Conservation (phyloP, 345 rosid genomes). For the Draba incana region DNA sequence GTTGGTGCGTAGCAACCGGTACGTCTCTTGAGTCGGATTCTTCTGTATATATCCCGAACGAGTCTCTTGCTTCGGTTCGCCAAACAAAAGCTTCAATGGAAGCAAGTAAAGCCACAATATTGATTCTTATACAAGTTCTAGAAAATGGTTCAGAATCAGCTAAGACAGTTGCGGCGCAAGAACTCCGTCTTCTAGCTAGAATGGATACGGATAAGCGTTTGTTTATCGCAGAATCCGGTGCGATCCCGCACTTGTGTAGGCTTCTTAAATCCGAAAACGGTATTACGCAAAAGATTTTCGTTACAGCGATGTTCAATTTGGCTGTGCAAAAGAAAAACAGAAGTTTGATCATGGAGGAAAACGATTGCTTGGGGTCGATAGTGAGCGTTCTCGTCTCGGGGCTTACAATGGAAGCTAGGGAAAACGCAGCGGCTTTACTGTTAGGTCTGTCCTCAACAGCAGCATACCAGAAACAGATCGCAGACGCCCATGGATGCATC, state of each 20-base stretch:
- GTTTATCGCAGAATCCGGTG: conserved; percentile 79
- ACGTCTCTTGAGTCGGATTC: conserved; percentile 56
- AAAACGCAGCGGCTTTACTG: conserved; percentile 84
- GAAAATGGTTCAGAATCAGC: conserved; percentile 59
- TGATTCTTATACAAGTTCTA: conserved; percentile 63
- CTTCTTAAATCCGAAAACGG: conserved; percentile 58
- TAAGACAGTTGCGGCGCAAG: conserved; percentile 66
- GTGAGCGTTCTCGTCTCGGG: conserved; percentile 68
- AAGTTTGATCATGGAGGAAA: conserved; percentile 71
- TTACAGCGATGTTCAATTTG: conserved; percentile 70
- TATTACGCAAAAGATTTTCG: conserved; percentile 70
- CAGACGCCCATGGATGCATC: conserved; percentile 45
- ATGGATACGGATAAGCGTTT: conserved; percentile 70
- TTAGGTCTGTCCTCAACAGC: conserved; percentile 69
- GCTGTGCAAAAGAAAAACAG: conserved; percentile 67
- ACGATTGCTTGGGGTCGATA: conserved; percentile 61
- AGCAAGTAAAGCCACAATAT: conserved; percentile 67
- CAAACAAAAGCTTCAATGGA: conserved; percentile 68
- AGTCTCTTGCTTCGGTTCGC: conserved; percentile 50
- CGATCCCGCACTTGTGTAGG: conserved; percentile 62
- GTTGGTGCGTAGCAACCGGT: conserved; percentile 70
- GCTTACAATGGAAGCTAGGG: conserved; percentile 65
- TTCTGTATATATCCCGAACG: conserved; percentile 45
- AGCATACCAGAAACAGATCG: conserved; percentile 68
- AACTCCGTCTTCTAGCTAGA: conserved; percentile 73